Conservation (phyloP, 345 rosid species). For the Camelina hispida region DNA sequence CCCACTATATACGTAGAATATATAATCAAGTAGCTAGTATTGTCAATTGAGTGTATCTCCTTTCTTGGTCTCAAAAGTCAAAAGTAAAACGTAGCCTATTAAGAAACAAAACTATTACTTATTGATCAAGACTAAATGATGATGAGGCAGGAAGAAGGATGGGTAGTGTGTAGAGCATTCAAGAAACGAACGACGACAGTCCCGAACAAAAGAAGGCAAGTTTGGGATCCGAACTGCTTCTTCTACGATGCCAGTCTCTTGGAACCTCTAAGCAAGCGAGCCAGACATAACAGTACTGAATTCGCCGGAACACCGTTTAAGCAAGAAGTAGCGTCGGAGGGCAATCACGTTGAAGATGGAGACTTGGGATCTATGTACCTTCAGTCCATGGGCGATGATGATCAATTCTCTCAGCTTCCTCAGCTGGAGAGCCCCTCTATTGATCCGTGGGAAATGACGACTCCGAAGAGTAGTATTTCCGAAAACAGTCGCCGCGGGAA, state of each 20-base stretch:
- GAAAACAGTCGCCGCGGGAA: slow-evolving; percentile 40
- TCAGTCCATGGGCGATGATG: slow-evolving; percentile 50
- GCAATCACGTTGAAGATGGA: slow-evolving; percentile 57
- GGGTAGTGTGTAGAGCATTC: slow-evolving; percentile 99
- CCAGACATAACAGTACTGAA: slow-evolving; percentile 52
- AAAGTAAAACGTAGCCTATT: neutral
- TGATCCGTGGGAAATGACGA: slow-evolving; percentile 48
- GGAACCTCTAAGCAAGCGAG: slow-evolving; percentile 47
- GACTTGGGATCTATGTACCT: slow-evolving; percentile 49
- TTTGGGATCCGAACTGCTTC: slow-evolving; percentile 71
- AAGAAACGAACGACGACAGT: slow-evolving; percentile 67
- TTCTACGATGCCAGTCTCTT: slow-evolving; percentile 35
- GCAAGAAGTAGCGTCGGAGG: slow-evolving; percentile 30
- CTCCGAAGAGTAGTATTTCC: slow-evolving; percentile 37
- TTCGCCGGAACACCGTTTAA: slow-evolving; percentile 27
- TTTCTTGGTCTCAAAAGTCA: slow-evolving; percentile 11
- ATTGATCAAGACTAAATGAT: slow-evolving; percentile 14
- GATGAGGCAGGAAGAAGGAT: slow-evolving; percentile 88
- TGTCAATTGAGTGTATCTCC: neutral
- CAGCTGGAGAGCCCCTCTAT: slow-evolving; percentile 82
- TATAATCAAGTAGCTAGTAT: neutral
- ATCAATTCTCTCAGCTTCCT: slow-evolving; percentile 67
- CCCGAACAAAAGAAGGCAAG: slow-evolving; percentile 60
- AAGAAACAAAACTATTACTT: neutral
- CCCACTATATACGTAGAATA: slow-evolving; percentile 1